Base-by-base conservation (phyloP, 345 rosid species). In the Rhizophora apiculata region DNA sequence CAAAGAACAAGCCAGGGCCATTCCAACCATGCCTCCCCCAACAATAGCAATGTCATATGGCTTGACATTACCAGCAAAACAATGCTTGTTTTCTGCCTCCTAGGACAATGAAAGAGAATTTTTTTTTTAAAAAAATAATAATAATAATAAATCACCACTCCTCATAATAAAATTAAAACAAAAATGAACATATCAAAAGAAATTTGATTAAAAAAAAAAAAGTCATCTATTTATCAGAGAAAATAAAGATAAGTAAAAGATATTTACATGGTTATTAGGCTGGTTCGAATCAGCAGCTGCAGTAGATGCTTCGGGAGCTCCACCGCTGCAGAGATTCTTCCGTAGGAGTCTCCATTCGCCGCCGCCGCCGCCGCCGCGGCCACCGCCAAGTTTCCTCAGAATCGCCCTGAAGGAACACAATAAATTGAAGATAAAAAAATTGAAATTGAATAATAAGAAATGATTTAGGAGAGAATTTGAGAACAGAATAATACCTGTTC, bases 21-120 rank as follows among this genome's bases (percentile, higher is more conserved):
- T 85, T 75, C 98, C 97, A 74, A 94, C 99, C 96, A 94, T 88
- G 80, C 97, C 97, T 64, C 96, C 96, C 26, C 99, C 97, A 54
- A 91, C 93, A 68, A 93, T 85, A 65, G 97, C 97, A 82, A 92
- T 76, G 73, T 94, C 97, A 72, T 87, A 88, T 58, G 82, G 86
- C 7, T 79, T 77, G 65, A 58, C 75, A 72, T 77, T 57, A 8
- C 49, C 77, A 34, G 26, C 59, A 9, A 72, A 32, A 32, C 53
- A 55, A 53, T 20, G 80, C 79, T 76, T 75, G 62, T 69, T 76
- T 37, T 74, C 70, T 20, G 58, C 46, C 74, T 79, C 85, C 88
- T 84, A 73, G 7, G 72, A 63, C 32, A 68, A 60, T 48, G 36
- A 73, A 59, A 52, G 5, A 34, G 36, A 34, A 1, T n/a, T 20